Evolutionary conservation across 441 rosid species (phyloP).

Genomic region (Adansonia grandidieri): DNA sequence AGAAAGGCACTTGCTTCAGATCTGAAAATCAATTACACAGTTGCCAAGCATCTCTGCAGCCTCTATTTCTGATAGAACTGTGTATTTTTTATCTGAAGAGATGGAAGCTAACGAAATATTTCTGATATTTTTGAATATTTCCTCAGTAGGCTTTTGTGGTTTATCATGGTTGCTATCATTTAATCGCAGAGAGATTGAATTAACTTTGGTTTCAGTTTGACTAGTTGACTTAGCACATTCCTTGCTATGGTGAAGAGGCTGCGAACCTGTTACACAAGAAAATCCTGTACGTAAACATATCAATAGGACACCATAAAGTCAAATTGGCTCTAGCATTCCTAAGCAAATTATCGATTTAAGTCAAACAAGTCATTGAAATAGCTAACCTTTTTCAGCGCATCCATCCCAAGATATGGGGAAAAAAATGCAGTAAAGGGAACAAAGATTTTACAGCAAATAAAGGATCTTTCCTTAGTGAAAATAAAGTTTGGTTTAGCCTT

Average conservation of each 20-base stretch:
- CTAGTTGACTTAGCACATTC: conserved; percentile 18
- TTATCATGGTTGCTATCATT: conserved; percentile 27
- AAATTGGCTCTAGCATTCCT: neutral
- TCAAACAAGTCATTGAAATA: neutral
- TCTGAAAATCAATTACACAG: conserved; percentile 63
- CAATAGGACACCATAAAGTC: neutral
- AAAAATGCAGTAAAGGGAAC: neutral
- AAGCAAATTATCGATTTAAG: neutral
- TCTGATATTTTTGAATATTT: conserved; percentile 41
- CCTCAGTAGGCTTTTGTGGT: conserved; percentile 26
- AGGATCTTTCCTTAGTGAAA: neutral
- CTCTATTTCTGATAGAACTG: conserved; percentile 45
- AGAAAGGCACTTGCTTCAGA: conserved; percentile 37
- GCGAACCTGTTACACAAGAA: conserved; percentile 30
- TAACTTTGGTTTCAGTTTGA: conserved; percentile 23
- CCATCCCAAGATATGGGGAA: neutral
- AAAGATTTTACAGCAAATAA: neutral
- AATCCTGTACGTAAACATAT: conserved; percentile 14
- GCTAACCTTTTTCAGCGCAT: neutral
- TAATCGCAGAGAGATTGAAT: conserved; percentile 23
- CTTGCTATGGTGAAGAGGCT: conserved; percentile 23
- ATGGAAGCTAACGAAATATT: conserved; percentile 37
- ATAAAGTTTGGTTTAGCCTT: neutral
- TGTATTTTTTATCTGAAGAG: conserved; percentile 29
- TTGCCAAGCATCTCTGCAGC: conserved; percentile 51